Evolutionary conservation across 257 asterid species (phyloP).

Genomic region (Penstemon newberryi): DNA sequence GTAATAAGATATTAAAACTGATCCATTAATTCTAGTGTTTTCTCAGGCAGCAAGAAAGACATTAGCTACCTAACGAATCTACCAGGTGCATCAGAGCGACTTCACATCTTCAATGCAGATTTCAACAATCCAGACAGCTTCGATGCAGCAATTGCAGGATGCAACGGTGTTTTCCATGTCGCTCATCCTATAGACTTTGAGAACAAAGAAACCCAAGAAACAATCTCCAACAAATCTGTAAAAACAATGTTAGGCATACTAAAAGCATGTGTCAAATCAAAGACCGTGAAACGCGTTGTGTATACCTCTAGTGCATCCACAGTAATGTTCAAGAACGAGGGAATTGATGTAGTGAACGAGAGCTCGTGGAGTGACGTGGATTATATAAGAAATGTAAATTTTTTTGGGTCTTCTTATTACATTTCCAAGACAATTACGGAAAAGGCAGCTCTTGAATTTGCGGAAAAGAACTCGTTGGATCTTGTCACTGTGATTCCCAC

Average conservation of each 20-base stretch:
- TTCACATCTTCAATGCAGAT: constrained; percentile 48
- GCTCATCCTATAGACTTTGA: constrained; percentile 50
- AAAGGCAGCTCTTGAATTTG: constrained; percentile 33
- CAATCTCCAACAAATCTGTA: constrained; percentile 19
- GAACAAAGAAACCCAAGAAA: constrained; percentile 40
- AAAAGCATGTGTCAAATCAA: constrained; percentile 34
- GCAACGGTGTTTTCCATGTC: constrained; percentile 55
- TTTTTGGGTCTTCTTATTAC: not conserved
- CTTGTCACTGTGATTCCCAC: constrained; percentile 7
- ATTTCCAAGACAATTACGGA: constrained; percentile 34
- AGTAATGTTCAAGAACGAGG: constrained; percentile 2
- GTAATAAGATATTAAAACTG: not conserved
- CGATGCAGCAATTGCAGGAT: constrained; percentile 45
- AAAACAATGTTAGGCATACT: constrained; percentile 32
- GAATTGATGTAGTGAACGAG: constrained; percentile 26
- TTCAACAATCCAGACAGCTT: constrained; percentile 44
- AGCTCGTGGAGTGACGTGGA: constrained; percentile 39
- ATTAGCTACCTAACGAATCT: constrained; percentile 45
- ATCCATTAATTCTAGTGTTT: not conserved
- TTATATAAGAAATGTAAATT: not conserved
- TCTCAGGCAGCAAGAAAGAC: constrained; percentile 36
- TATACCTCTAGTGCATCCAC: constrained; percentile 40
- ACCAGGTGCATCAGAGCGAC: constrained; percentile 45
- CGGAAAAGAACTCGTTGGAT: constrained; percentile 30
- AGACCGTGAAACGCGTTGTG: constrained; percentile 44